Evolutionary conservation across 225 moss, liverwort and hornwort species (phyloP).

Genomic region (Anthoceros angustus): DNA sequence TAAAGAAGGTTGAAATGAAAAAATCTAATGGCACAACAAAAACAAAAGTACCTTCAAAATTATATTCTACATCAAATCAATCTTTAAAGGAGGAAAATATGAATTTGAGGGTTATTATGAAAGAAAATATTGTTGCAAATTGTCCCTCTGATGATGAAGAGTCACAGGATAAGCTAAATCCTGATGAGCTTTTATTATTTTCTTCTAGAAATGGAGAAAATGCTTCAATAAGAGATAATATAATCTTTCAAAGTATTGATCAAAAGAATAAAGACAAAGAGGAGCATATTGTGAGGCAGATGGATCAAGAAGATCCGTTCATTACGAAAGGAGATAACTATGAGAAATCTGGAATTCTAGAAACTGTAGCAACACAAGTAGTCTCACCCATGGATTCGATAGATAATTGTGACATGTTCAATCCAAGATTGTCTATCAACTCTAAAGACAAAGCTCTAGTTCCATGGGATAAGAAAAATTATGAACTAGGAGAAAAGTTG

Average conservation of each 20-base stretch:
- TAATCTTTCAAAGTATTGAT: background rate
- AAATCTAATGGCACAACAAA: background rate
- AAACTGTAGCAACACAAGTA: background rate
- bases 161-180: background rate
- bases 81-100: background rate
- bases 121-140: background rate
- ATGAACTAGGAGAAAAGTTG: conserved; percentile 2
- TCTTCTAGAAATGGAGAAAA: conserved; percentile 1
- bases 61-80: background rate
- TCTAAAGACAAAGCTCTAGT: background rate
- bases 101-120: background rate
- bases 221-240: background rate
- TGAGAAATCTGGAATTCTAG: background rate
- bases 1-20: background rate
- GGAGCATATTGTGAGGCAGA: background rate
- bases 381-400: background rate
- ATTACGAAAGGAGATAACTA: background rate
- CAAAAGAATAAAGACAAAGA: background rate
- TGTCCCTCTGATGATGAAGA: background rate
- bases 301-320: background rate
- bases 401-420: background rate
- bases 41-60: background rate
- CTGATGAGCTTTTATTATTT: background rate
- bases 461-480: background rate
- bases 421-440: background rate